A percentile compares a stretch with the other conserved stretches of the same genome.
These are phyloP conservation scores for Elsinoe fawcettii DNA, from an alignment of 2,329 filamentous ascomycete genomes.

Conservation along the genomic window DNA sequence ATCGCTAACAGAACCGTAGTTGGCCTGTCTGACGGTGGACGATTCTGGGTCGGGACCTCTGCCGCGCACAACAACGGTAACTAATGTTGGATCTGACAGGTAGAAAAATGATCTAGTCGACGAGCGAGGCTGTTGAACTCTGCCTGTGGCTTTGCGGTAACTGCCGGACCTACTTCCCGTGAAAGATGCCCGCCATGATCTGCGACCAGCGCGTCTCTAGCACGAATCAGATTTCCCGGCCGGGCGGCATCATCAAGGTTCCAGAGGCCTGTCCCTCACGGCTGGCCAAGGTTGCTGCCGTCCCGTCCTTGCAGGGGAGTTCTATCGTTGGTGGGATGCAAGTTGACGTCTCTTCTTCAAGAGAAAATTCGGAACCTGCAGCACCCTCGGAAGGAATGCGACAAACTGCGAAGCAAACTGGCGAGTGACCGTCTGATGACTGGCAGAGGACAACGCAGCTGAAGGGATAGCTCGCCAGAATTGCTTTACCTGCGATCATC, in stretches of 20 bases:
- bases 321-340: not conserved
- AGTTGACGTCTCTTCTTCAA: not conserved
- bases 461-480: not conserved
- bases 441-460: not conserved
- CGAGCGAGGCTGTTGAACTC: not conserved
- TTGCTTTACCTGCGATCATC: not conserved
- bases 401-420: not conserved
- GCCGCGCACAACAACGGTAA: not conserved
- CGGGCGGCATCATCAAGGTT: conserved; percentile 1
- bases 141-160: conserved; percentile 8
- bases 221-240: conserved; percentile 11
- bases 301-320: conserved; percentile 8
- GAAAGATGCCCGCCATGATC: conserved; percentile 11
- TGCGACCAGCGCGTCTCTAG: not conserved
- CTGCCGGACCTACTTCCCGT: conserved; percentile 13
- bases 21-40: not conserved
- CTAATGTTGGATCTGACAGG: not conserved
- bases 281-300: conserved; percentile 13
- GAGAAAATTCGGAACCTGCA: not conserved
- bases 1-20: not conserved
- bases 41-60: not conserved
- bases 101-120: not conserved
- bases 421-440: not conserved
- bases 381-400: not conserved
- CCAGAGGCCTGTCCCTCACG: not conserved